A percentile compares a stretch with the other conserved stretches of the same genome.
phyloP scores from a whole-genome alignment of 2,329 filamentous ascomycete species.

The Microdochium trichocladiopsis region DNA sequence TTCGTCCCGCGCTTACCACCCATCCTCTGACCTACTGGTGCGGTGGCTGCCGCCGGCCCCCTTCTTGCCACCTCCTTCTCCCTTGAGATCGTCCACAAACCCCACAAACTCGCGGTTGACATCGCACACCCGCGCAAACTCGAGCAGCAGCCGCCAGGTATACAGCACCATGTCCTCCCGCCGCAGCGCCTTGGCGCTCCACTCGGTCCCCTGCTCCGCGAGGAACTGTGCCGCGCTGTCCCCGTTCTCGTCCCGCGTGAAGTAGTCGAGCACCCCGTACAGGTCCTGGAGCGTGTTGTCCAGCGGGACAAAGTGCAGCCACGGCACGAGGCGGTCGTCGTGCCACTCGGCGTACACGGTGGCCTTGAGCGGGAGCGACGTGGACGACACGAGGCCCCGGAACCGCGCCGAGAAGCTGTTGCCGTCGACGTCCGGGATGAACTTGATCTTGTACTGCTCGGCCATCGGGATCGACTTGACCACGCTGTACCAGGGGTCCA shows the following conservation, averaged over 20 bases:
- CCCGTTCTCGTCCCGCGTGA: constrained; percentile 32
- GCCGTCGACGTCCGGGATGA: constrained; percentile 54
- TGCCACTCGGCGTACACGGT: constrained; percentile 61
- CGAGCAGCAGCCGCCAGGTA: constrained; percentile 39
- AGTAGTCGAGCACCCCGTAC: constrained; percentile 50
- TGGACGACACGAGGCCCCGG: constrained; percentile 45
- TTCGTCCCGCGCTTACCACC: no score
- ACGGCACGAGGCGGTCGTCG: constrained; percentile 50
- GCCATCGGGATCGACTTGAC: constrained; percentile 18
- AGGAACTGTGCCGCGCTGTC: constrained; percentile 41
- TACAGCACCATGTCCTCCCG: constrained; percentile 51
- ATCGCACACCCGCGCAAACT: constrained; percentile 31
- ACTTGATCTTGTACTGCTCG: constrained; percentile 39
- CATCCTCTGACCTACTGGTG: no score
- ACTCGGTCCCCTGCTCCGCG: constrained; percentile 40
- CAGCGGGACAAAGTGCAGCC: constrained; percentile 57
- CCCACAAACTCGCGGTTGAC: constrained; percentile 19
- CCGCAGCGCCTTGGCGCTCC: constrained; percentile 45
- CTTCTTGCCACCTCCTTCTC: no score
- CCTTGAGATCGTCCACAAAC: constrained; percentile 17
- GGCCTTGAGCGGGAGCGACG: constrained; percentile 50
- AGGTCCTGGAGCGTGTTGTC: constrained; percentile 51
- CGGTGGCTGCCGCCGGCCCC: no score
- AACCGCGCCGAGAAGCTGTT: constrained; percentile 43
- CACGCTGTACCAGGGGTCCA: constrained; percentile 11